Evolutionary conservation across 805 yeast genomes (phyloP).

Genomic region (Candida schatavii): DNA sequence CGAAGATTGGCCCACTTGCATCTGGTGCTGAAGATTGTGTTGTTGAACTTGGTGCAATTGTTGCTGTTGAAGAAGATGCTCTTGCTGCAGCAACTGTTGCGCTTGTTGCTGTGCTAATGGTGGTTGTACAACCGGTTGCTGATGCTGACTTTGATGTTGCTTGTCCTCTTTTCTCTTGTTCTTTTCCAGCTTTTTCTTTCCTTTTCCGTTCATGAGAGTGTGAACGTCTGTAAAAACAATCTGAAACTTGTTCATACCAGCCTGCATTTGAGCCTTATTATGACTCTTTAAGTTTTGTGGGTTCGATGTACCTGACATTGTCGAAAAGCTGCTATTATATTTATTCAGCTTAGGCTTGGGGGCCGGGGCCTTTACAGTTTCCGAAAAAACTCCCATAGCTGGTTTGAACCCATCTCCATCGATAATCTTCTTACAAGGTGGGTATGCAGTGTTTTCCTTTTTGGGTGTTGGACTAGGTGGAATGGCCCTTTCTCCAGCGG

Average conservation of each 20-base stretch:
- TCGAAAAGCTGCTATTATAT: neutral
- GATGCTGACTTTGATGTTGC: neutral
- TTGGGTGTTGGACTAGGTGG: conserved; percentile 42
- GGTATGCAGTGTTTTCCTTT: conserved; percentile 15
- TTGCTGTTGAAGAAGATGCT: neutral
- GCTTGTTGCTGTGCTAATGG: conserved; percentile 1
- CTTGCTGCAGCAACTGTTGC: conserved; percentile 1
- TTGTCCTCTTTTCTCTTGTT: conserved; percentile 1
- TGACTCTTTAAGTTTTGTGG: conserved; percentile 5
- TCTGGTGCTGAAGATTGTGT: neutral
- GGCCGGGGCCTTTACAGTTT: conserved; percentile 13
- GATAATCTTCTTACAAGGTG: conserved; percentile 2
- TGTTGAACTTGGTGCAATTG: conserved; percentile 1
- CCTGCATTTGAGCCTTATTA: conserved; percentile 30
- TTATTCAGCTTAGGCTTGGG: conserved; percentile 6
- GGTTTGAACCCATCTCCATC: conserved; percentile 22
- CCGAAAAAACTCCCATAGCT: conserved; percentile 38
- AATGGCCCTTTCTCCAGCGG: conserved; percentile 5
- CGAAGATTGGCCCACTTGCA: neutral
- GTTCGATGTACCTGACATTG: neutral
- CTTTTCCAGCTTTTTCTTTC: conserved; percentile 8
- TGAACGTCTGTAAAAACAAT: conserved; percentile 44
- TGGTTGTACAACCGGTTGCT: neutral
- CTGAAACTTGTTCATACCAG: conserved; percentile 45
- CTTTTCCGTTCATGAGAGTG: conserved; percentile 21